Evolutionary conservation across 495 filamentous ascomycete species (phyloP).

Genomic region (Aspergillus taichungensis): DNA sequence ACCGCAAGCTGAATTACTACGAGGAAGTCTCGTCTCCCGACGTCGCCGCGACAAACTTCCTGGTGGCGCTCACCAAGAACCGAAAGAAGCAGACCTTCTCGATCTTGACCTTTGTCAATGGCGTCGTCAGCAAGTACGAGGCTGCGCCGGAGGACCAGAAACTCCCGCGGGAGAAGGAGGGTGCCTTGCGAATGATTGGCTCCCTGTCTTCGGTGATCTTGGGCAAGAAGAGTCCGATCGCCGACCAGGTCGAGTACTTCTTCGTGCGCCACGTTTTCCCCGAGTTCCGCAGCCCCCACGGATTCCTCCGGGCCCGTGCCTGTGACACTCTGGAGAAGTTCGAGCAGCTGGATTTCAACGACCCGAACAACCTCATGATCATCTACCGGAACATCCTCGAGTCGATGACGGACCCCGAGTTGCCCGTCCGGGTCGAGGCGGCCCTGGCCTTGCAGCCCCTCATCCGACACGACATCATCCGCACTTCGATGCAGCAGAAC

Average conservation of each 20-base stretch:
- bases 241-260: slow-evolving; percentile 98
- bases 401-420: slow-evolving; percentile 84
- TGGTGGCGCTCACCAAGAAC: slow-evolving; percentile 87
- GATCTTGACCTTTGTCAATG: slow-evolving; percentile 87
- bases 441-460: slow-evolving; percentile 90
- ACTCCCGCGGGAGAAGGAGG: slow-evolving; percentile 90
- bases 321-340: slow-evolving; percentile 98
- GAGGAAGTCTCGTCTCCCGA: slow-evolving; percentile 95
- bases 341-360: slow-evolving; percentile 90
- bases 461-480: slow-evolving; percentile 90
- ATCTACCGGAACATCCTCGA: slow-evolving; percentile 96
- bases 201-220: slow-evolving; percentile 89
- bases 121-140: slow-evolving; percentile 85
- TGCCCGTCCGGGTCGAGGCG: slow-evolving; percentile 91
- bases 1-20: slow-evolving; percentile 94
- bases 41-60: slow-evolving; percentile 92
- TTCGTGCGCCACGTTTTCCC: slow-evolving; percentile 97
- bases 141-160: slow-evolving; percentile 75
- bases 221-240: slow-evolving; percentile 95
- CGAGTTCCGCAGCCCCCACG: slow-evolving; percentile 87
- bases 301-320: slow-evolving; percentile 88
- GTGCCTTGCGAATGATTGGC: slow-evolving; percentile 93
- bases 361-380: slow-evolving; percentile 83
- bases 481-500: slow-evolving; percentile 88
- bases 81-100: slow-evolving; percentile 93